Percentiles rank a stretch among this genome's conserved stretches.
Conservation (phyloP, 2,329 filamentous ascomycete genomes). For the Exophiala mesophila region DNA sequence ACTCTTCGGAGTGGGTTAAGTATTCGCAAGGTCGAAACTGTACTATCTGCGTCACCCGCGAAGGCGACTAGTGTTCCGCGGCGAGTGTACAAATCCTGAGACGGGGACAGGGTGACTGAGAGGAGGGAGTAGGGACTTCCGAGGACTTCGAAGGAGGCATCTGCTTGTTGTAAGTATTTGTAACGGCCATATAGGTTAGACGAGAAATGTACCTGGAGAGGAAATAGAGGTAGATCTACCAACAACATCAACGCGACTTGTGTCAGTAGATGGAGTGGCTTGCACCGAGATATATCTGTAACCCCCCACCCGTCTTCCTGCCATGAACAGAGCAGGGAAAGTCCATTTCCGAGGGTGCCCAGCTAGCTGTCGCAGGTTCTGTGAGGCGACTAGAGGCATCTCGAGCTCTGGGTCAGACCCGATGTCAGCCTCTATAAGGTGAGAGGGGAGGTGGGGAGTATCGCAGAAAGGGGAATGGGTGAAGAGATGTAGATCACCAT, state of each 20-base stretch:
- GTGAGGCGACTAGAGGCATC: slow-evolving; percentile 23
- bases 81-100: slow-evolving; percentile 87
- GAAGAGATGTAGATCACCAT: too few species aligned
- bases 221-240: slow-evolving; percentile 38
- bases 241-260: slow-evolving; percentile 31
- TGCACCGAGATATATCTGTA: slow-evolving; percentile 42
- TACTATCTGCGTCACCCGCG: slow-evolving; percentile 75
- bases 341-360: slow-evolving; percentile 21
- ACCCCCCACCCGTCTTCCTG: slow-evolving; percentile 24
- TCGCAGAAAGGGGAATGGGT: too few species aligned
- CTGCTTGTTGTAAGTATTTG: slow-evolving; percentile 43
- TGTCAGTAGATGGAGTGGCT: slow-evolving; percentile 38
- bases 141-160: slow-evolving; percentile 91
- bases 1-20: slow-evolving; percentile 79
- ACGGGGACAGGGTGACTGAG: slow-evolving; percentile 86
- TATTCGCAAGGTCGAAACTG: slow-evolving; percentile 77
- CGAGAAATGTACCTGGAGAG: slow-evolving; percentile 36
- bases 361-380: slow-evolving; percentile 18
- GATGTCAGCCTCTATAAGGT: too few species aligned
- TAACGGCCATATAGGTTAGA: neutral
- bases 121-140: slow-evolving; percentile 89
- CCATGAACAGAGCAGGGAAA: slow-evolving; percentile 25
- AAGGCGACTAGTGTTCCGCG: slow-evolving; percentile 74
- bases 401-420: too few species aligned
- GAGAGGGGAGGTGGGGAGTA: too few species aligned